Evolutionary conservation across 768 basidiomycete species (phyloP).

Genomic region (Rhodocollybia butyracea): DNA sequence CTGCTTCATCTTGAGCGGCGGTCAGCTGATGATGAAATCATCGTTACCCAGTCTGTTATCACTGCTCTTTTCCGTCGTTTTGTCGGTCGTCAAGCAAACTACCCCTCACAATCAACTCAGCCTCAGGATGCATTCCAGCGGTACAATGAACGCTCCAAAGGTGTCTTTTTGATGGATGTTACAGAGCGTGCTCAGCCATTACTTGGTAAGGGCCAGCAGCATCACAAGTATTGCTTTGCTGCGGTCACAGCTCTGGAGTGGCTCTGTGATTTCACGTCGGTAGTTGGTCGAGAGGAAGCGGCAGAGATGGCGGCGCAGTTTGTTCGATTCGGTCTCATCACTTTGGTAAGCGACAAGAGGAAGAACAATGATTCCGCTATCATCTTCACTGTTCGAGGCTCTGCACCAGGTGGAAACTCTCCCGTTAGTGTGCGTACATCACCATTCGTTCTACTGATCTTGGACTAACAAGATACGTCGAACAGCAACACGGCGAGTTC

Average conservation of each 20-base stretch:
- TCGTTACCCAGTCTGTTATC: slow-evolving; percentile 90
- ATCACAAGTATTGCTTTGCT: slow-evolving; percentile 74
- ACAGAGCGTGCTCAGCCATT: slow-evolving; percentile 62
- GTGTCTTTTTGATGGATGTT: slow-evolving; percentile 67
- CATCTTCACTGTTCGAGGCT: slow-evolving; percentile 88
- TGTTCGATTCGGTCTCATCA: slow-evolving; percentile 89
- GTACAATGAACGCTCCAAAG: slow-evolving; percentile 79
- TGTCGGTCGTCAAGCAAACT: slow-evolving; percentile 83
- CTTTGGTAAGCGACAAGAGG: slow-evolving; percentile 85
- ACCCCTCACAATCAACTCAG: slow-evolving; percentile 45
- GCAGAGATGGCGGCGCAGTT: slow-evolving; percentile 98
- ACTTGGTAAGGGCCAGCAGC: slow-evolving; percentile 41
- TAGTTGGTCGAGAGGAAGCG: slow-evolving; percentile 93
- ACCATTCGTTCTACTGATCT: slow-evolving; percentile 7
- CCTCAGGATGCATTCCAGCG: slow-evolving; percentile 62
- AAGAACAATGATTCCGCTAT: slow-evolving; percentile 91
- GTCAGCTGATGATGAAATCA: slow-evolving; percentile 93
- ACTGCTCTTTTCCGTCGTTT: slow-evolving; percentile 96
- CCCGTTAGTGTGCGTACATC: slow-evolving; percentile 59
- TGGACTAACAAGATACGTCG: slow-evolving; percentile 13
- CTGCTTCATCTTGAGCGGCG: slow-evolving; percentile 95
- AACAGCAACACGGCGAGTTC: slow-evolving; percentile 91
- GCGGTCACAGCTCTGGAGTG: slow-evolving; percentile 91
- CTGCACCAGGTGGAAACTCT: slow-evolving; percentile 71
- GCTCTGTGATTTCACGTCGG: slow-evolving; percentile 96